Percentiles rank a stretch among this genome's conserved stretches.
phyloP scores from a whole-genome alignment of 257 asterid genomes.

The Paraleonurus japonicus region DNA sequence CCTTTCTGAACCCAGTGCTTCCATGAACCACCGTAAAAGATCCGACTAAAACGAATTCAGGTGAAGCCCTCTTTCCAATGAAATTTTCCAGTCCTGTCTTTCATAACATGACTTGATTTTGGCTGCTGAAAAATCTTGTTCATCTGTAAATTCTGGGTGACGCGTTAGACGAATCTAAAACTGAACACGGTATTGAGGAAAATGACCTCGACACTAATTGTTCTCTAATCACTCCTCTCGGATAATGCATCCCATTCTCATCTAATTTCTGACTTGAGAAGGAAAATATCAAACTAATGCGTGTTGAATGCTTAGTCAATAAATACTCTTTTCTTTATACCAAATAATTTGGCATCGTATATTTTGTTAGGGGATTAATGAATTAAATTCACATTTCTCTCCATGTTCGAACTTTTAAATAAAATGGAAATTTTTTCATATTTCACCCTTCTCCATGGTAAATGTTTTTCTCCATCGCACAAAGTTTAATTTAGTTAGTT shows the following conservation, averaged over 20 bases:
- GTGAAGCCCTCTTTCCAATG: neutral
- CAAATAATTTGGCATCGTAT: neutral
- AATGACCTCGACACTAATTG: neutral
- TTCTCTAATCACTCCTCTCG: neutral
- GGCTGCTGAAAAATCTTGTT: neutral
- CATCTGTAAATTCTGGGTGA: constrained; percentile 12
- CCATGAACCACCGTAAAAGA: constrained; percentile 44
- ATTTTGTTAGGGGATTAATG: no score
- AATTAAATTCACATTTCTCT: no score
- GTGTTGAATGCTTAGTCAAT: no score
- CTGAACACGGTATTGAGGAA: neutral
- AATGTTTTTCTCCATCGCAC: no score
- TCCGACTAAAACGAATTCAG: constrained; percentile 32
- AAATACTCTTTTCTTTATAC: neutral
- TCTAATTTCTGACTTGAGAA: neutral
- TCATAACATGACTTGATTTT: neutral
- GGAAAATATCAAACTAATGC: no score
- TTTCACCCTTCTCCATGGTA: no score
- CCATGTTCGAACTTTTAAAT: no score
- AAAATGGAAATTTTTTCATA: no score
- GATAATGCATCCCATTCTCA: neutral
- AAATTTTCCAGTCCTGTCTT: neutral
- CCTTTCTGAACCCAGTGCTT: constrained; percentile 53
- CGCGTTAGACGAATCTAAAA: neutral
- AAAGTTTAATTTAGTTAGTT: no score